phyloP scores from a whole-genome alignment of 495 filamentous ascomycete species.

The Monascus purpureus region DNA sequence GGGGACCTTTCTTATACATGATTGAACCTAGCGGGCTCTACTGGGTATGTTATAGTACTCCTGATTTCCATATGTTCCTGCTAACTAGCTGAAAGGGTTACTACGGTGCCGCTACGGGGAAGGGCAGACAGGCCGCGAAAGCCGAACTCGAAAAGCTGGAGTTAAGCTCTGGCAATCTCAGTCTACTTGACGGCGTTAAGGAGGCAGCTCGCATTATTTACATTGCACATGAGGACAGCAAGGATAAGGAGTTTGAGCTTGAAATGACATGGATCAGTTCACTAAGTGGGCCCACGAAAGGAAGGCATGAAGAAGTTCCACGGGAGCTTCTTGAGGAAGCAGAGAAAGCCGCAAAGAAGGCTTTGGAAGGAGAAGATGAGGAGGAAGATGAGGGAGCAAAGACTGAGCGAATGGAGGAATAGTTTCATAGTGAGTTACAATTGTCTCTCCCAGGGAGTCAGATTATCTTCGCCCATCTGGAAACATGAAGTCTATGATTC shows the following conservation, averaged over 20 bases:
- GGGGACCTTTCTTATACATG: constrained; percentile 93
- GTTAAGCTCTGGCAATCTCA: constrained; percentile 61
- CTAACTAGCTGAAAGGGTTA: constrained; percentile 53
- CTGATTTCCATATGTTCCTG: not conserved
- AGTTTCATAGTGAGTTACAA: constrained; percentile 16
- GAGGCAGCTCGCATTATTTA: constrained; percentile 95
- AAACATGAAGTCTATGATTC: too few relatives aligned
- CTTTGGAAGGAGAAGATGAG: constrained; percentile 57
- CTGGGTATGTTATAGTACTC: constrained; percentile 50
- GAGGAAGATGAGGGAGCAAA: constrained; percentile 55
- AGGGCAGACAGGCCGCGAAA: constrained; percentile 90
- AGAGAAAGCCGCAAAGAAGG: constrained; percentile 64
- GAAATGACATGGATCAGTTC: constrained; percentile 97
- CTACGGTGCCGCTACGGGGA: constrained; percentile 93
- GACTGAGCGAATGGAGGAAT: constrained; percentile 66
- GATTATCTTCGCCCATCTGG: too few relatives aligned
- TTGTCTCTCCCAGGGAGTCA: too few relatives aligned
- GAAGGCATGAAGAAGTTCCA: constrained; percentile 81
- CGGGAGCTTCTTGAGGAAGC: constrained; percentile 81
- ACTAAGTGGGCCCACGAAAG: constrained; percentile 71
- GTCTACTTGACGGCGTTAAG: constrained; percentile 76
- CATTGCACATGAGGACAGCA: constrained; percentile 90
- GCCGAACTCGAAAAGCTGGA: constrained; percentile 96
- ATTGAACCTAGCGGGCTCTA: constrained; percentile 93
- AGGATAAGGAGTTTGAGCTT: constrained; percentile 97